Percentiles rank a stretch among this genome's conserved stretches.
These are phyloP conservation scores for Porogramme epimiltina DNA, from an alignment of 1,284 basidiomycete species.

Conservation along the genomic window DNA sequence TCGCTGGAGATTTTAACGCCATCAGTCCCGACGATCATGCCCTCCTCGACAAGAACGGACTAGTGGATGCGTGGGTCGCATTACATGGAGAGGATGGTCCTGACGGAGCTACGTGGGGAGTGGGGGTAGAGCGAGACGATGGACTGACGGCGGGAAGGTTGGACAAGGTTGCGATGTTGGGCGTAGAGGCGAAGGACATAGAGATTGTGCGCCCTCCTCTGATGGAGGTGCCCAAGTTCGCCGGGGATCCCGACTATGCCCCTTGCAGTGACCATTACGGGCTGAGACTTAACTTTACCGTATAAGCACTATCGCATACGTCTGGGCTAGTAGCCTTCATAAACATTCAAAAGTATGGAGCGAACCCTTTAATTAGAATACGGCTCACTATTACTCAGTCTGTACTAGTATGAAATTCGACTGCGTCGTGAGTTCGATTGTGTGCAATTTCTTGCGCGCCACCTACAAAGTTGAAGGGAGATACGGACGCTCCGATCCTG, in stretches of 20 bases:
- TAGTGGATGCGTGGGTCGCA: conserved; percentile 43
- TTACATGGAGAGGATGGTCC: conserved; percentile 30
- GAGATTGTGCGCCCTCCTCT: conserved; percentile 36
- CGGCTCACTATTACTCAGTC: no score
- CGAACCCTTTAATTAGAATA: no score
- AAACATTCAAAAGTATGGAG: no score
- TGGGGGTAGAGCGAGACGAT: conserved; percentile 21
- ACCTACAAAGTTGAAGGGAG: no score
- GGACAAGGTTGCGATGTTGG: conserved; percentile 44
- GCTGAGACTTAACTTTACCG: conserved; percentile 31
- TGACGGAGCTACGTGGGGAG: conserved; percentile 34
- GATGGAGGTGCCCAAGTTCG: conserved; percentile 35
- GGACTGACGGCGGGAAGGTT: conserved; percentile 37
- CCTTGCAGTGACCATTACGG: conserved; percentile 40
- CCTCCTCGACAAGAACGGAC: conserved; percentile 38
- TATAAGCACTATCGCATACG: no score
- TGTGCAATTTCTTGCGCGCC: no score
- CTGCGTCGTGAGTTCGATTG: no score
- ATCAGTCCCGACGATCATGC: conserved; percentile 36
- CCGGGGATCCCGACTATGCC: conserved; percentile 22
- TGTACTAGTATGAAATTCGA: no score
- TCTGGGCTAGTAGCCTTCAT: not conserved
- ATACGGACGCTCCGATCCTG: no score
- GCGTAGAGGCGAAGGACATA: conserved; percentile 36
- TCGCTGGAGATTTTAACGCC: conserved; percentile 47